Conservation (phyloP, 2,329 filamentous ascomycete species). For the Cladophialophora bantiana region DNA sequence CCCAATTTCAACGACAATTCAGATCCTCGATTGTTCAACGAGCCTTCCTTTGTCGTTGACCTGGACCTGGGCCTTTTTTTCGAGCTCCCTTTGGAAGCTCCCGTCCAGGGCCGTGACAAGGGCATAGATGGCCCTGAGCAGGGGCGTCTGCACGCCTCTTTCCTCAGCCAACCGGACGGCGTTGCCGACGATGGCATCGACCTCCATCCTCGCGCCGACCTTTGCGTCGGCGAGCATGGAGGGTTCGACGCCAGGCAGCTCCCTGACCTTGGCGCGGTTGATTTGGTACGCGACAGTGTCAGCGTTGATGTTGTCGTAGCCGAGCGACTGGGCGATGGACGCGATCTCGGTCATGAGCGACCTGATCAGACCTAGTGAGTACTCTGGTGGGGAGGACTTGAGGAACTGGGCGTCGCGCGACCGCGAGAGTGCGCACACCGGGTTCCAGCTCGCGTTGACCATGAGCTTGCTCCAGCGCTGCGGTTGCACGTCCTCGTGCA, state of each 20-base stretch:
- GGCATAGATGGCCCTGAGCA: constrained; percentile 55
- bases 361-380: constrained; percentile 44
- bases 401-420: constrained; percentile 62
- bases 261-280: constrained; percentile 47
- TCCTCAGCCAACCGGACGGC: constrained; percentile 51
- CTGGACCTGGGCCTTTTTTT: neutral
- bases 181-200: constrained; percentile 60
- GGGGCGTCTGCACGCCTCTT: constrained; percentile 50
- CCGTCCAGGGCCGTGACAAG: constrained; percentile 49
- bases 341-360: constrained; percentile 57
- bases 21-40: neutral
- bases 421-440: constrained; percentile 63
- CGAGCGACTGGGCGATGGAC: constrained; percentile 50
- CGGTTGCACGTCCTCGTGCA: constrained; percentile 62
- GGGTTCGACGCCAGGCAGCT: constrained; percentile 53
- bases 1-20: neutral
- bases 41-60: neutral
- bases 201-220: constrained; percentile 53
- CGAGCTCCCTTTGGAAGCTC: constrained; percentile 26
- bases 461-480: constrained; percentile 68
- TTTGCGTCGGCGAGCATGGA: constrained; percentile 60
- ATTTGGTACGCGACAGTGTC: constrained; percentile 50
- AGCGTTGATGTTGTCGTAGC: constrained; percentile 47
- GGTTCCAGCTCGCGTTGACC: constrained; percentile 68
- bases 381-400: constrained; percentile 48